phyloP scores from a whole-genome alignment of 768 basidiomycete genomes.

The Baorangia bicolor region DNA sequence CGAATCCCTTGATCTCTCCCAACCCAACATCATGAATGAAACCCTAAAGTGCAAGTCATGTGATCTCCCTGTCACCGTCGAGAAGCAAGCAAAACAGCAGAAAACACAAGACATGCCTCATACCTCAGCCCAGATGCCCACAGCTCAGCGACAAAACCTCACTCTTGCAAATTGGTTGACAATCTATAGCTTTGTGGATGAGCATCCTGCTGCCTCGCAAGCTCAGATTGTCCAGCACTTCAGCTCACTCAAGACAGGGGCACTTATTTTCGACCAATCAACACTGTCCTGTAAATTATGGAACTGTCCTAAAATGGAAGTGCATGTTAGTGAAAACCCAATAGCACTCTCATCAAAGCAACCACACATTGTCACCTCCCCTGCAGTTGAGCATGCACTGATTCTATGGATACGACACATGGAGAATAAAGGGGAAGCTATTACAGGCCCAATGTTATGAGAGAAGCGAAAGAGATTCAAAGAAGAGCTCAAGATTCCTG shows the following conservation, averaged over 20 bases:
- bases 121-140: too few relatives aligned
- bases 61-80: too few relatives aligned
- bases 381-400: conserved; percentile 36
- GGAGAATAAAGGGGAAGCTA: conserved; percentile 25
- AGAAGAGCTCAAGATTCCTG: conserved; percentile 27
- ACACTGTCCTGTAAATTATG: conserved; percentile 2
- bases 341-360: conserved; percentile 31
- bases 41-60: too few relatives aligned
- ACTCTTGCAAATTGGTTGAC: too few relatives aligned
- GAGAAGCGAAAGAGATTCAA: conserved; percentile 24
- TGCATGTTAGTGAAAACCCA: conserved; percentile 14
- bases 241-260: background rate
- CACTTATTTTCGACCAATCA: conserved; percentile 10
- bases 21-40: too few relatives aligned
- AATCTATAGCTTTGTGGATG: too few relatives aligned
- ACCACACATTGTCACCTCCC: conserved; percentile 31
- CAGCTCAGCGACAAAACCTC: too few relatives aligned
- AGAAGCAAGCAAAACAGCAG: too few relatives aligned
- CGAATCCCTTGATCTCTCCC: too few relatives aligned
- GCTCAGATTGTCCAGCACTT: conserved; percentile 6
- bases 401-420: conserved; percentile 33
- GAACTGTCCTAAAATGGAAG: conserved; percentile 12
- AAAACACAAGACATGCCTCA: too few relatives aligned
- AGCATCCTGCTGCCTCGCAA: conserved; percentile 2
- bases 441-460: conserved; percentile 7